Percentiles rank a stretch among this genome's conserved stretches.
These are phyloP conservation scores for Coemansia sp. DNA, from an alignment of 192 early-diverging fungal species.

Conservation along the genomic window DNA sequence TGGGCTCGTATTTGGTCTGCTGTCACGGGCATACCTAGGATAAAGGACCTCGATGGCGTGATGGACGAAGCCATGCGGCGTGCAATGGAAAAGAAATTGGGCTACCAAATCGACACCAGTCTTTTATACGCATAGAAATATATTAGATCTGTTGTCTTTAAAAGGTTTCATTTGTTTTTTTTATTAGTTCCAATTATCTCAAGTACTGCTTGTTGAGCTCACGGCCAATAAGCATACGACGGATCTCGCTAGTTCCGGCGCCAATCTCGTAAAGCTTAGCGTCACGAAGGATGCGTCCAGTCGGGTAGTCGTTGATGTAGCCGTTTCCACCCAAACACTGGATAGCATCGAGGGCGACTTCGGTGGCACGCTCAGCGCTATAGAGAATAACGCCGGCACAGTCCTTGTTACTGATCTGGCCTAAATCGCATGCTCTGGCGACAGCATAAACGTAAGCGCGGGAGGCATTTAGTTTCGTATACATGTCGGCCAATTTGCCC, in stretches of 20 bases:
- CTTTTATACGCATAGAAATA: constrained; percentile 70
- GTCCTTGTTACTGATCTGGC: constrained; percentile 83
- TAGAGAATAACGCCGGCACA: constrained; percentile 95
- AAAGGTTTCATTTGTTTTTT: no score
- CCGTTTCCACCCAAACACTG: constrained; percentile 96
- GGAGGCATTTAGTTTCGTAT: constrained; percentile 92
- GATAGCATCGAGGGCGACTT: constrained; percentile 89
- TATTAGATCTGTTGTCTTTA: background rate
- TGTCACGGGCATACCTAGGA: constrained; percentile 23
- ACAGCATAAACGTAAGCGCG: constrained; percentile 90
- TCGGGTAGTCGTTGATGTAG: constrained; percentile 90
- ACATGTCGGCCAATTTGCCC: constrained; percentile 97
- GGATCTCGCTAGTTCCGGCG: constrained; percentile 93
- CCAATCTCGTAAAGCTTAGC: constrained; percentile 97
- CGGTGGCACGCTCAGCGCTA: constrained; percentile 91
- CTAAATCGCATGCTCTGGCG: constrained; percentile 81
- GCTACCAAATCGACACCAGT: constrained; percentile 74
- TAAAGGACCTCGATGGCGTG: constrained; percentile 69
- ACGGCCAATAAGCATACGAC: constrained; percentile 88
- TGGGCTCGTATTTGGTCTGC: constrained; percentile 24
- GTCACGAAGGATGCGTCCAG: constrained; percentile 87
- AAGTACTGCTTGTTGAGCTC: constrained; percentile 72
- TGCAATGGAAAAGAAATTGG: constrained; percentile 72
- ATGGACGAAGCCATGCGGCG: constrained; percentile 73
- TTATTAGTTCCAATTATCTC: background rate